Evolutionary conservation across 495 filamentous ascomycete genomes (phyloP), one percentile per base, ranked within the genome.

Genomic region (Xylaria grammica): DNA sequence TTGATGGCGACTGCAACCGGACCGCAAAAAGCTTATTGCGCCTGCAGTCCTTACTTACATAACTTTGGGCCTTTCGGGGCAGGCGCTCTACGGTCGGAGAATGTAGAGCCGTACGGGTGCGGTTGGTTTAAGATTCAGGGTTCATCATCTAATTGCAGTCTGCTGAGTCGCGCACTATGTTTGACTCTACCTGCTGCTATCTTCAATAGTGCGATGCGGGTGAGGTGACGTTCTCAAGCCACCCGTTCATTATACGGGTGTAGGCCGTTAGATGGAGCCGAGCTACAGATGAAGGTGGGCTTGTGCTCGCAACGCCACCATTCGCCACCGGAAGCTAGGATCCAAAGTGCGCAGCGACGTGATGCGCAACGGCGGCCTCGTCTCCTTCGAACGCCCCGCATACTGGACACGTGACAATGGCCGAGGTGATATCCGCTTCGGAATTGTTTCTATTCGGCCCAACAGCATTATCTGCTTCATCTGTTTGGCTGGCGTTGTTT

Each of bases 331-430:
- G 11, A 19, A 22, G 10, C 30, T 49, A 63, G 26, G 42, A 79
- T 29, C 75, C 72, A 46, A 88, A 85, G 67, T 89, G 86, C 17
- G 62, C 63, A 36, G 83, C 80, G 36, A 89, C 84, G 67, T 90
- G 87, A 63, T 86, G 79, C 15, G 79, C 76, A 46, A 89, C 82
- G 9, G 86, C 86, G 2, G 70, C 73, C 55, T 82, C 86, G 65
- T 89, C 86, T 22, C 87, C 86, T 67, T 83, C 78, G 70, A 89
- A 90, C 9, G 69, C 70, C 13, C 75, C 80, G 70, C 87, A 90
- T 0, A 90, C 84, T 0, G 86, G 87, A 69, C 87, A 90, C 5
- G 67, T 79, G 7, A 71, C 71, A 4, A 72, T 74, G 54, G 66
- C 48, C 46, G 60, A 63, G 22, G 52, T 42, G 53, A 69, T 60